phyloP scores from a whole-genome alignment of 805 yeast genomes.

The Lachancea nothofagi region DNA sequence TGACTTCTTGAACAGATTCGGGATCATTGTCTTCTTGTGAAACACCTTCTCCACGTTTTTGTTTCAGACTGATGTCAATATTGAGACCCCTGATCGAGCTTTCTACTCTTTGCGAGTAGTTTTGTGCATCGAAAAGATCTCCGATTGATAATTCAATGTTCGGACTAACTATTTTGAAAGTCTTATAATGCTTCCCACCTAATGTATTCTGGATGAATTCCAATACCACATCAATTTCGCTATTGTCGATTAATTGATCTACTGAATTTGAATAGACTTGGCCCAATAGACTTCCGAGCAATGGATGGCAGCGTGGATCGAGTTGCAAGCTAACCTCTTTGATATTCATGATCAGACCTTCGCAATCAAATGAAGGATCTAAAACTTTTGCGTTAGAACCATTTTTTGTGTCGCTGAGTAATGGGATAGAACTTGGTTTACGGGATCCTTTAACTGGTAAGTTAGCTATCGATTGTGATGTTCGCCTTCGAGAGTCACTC shows the following conservation, averaged over 20 bases:
- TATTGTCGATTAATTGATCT: conserved; percentile 51
- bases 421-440: no score
- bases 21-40: neutral
- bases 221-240: conserved; percentile 56
- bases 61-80: neutral
- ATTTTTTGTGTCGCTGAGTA: no score
- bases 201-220: conserved; percentile 30
- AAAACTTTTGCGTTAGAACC: no score
- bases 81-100: neutral
- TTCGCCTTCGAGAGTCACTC: neutral
- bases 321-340: conserved; percentile 25
- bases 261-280: conserved; percentile 37
- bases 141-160: conserved; percentile 1
- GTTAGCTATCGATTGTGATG: neutral
- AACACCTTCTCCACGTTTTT: neutral
- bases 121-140: neutral
- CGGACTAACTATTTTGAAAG: neutral
- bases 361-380: conserved; percentile 39
- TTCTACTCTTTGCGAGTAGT: neutral
- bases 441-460: no score
- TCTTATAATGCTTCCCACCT: neutral
- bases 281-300: conserved; percentile 27
- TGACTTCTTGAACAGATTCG: neutral
- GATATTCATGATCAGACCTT: conserved; percentile 49
- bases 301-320: neutral